Evolutionary conservation across 441 rosid genomes (phyloP).

Genomic region (Capsella rubella): DNA sequence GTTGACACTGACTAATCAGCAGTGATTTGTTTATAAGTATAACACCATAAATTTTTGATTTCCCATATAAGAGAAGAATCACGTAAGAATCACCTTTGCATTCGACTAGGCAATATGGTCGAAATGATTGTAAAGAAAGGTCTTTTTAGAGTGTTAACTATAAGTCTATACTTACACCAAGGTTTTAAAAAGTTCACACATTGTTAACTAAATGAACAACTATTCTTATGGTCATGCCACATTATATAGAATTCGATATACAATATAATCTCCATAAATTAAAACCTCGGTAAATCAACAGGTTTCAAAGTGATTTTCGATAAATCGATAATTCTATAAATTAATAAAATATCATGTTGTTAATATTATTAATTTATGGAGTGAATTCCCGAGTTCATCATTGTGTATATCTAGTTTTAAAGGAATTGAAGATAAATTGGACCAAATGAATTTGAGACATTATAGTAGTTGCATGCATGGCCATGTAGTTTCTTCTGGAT

Average conservation of each 20-base stretch:
- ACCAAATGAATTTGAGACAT: constrained; percentile 12
- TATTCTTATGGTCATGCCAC: not conserved
- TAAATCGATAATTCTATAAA: no score
- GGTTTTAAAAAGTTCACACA: not conserved
- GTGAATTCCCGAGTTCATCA: not conserved
- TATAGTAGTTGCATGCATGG: constrained; percentile 6
- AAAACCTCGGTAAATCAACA: no score
- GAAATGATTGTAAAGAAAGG: not conserved
- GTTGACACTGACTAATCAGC: not conserved
- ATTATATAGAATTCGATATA: not conserved
- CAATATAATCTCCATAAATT: no score
- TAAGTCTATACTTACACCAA: no score
- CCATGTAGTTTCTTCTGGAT: constrained; percentile 25
- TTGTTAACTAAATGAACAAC: not conserved
- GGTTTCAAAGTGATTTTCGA: no score
- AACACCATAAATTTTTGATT: not conserved
- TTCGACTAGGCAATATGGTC: not conserved
- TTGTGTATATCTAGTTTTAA: constrained; percentile 5
- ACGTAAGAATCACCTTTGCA: not conserved
- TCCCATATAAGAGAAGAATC: not conserved
- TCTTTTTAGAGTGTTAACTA: not conserved
- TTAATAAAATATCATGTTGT: no score
- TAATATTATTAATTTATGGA: no score
- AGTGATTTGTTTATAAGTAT: constrained; percentile 9
- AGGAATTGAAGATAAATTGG: not conserved